A percentile compares a stretch with the other conserved stretches of the same genome.
phyloP scores from a whole-genome alignment of 805 yeast species.

The Ogataea paraovalis region DNA sequence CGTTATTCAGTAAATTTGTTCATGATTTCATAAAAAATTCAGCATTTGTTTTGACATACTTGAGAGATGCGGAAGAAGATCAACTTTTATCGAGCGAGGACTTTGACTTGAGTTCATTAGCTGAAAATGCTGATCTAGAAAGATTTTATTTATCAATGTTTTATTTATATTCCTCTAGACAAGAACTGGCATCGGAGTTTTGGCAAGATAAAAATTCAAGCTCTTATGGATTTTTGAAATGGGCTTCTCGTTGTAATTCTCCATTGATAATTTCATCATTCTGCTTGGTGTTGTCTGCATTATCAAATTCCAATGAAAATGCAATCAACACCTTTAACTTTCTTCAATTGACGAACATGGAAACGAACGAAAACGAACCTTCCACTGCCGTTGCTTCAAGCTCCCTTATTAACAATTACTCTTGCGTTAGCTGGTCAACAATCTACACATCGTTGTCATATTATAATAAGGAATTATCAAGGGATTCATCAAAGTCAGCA shows the following conservation, averaged over 20 bases:
- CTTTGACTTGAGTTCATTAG: slow-evolving; percentile 55
- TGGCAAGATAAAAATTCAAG: slow-evolving; percentile 69
- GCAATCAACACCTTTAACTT: slow-evolving; percentile 51
- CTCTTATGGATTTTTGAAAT: slow-evolving; percentile 73
- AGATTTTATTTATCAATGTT: slow-evolving; percentile 76
- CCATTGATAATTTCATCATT: slow-evolving; percentile 80
- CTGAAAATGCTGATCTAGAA: slow-evolving; percentile 81
- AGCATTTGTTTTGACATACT: slow-evolving; percentile 60
- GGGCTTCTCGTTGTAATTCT: slow-evolving; percentile 81
- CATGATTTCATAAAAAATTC: slow-evolving; percentile 56
- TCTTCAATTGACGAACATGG: slow-evolving; percentile 32
- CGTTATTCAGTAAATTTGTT: slow-evolving; percentile 47
- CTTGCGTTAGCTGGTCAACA: slow-evolving; percentile 34
- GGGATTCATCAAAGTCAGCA: slow-evolving; percentile 2
- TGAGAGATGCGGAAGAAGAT: slow-evolving; percentile 75
- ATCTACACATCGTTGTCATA: slow-evolving; percentile 33
- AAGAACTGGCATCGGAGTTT: slow-evolving; percentile 51
- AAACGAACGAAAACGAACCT: slow-evolving; percentile 10
- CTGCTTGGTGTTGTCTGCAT: slow-evolving; percentile 71
- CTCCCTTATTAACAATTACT: slow-evolving; percentile 23
- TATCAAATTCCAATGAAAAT: slow-evolving; percentile 57
- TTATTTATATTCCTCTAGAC: slow-evolving; percentile 61
- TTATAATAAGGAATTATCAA: slow-evolving; percentile 28
- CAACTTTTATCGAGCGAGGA: slow-evolving; percentile 53
- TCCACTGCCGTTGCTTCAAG: slow-evolving; percentile 10